These are phyloP conservation scores for Fusarium poae DNA, from an alignment of 2,329 filamentous ascomycete species.

Conservation along the genomic window DNA sequence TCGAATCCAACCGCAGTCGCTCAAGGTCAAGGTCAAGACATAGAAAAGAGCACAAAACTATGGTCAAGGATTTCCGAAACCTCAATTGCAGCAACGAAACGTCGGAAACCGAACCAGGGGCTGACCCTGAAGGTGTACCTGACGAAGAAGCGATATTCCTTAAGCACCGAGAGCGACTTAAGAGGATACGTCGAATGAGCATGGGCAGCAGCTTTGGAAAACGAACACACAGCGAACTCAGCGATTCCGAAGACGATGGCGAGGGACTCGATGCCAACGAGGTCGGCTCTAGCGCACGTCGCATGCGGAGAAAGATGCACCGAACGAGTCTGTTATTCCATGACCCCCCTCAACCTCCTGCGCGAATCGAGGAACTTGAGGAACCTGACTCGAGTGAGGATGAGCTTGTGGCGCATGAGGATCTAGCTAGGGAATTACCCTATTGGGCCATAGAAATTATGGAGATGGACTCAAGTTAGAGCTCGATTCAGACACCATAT, in stretches of 20 bases:
- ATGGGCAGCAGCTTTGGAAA: slow-evolving; percentile 68
- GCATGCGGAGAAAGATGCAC: slow-evolving; percentile 62
- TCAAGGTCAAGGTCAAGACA: slow-evolving; percentile 57
- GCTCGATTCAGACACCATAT: slow-evolving; percentile 28
- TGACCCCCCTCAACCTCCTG: slow-evolving; percentile 62
- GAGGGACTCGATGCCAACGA: slow-evolving; percentile 58
- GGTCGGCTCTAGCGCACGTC: slow-evolving; percentile 62
- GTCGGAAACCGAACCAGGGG: slow-evolving; percentile 55
- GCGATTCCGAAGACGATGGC: slow-evolving; percentile 62
- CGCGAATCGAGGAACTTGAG: slow-evolving; percentile 66
- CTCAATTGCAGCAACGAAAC: slow-evolving; percentile 60
- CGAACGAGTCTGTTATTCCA: slow-evolving; percentile 63
- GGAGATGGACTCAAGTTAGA: slow-evolving; percentile 60
- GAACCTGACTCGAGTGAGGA: slow-evolving; percentile 65
- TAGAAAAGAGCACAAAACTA: slow-evolving; percentile 57
- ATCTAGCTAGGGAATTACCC: slow-evolving; percentile 63
- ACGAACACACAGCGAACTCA: slow-evolving; percentile 66
- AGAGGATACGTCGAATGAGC: slow-evolving; percentile 61
- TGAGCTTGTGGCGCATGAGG: slow-evolving; percentile 56
- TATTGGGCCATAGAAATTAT: slow-evolving; percentile 65
- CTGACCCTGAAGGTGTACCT: slow-evolving; percentile 53
- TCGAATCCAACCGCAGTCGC: slow-evolving; percentile 61
- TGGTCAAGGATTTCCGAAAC: slow-evolving; percentile 61
- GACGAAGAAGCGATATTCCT: slow-evolving; percentile 57
- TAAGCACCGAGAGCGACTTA: slow-evolving; percentile 58